Conservation (phyloP, 192 early-diverging fungal genomes). For the Coemansia sp. region DNA sequence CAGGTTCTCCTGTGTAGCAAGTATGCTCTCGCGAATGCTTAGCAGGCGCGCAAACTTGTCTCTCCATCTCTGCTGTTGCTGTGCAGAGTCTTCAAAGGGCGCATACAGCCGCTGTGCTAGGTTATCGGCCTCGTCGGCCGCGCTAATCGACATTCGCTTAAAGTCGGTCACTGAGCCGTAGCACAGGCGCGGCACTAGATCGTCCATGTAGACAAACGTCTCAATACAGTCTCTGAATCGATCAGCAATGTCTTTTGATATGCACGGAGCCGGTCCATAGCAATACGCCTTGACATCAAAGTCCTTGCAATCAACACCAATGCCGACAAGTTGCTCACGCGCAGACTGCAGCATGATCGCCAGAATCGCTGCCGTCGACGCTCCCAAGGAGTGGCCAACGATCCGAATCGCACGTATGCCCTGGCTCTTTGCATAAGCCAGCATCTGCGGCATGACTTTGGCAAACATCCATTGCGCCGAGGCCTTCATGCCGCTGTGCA, state of each 20-base stretch:
- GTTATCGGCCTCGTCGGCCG: slow-evolving; percentile 54
- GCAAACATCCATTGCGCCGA: slow-evolving; percentile 71
- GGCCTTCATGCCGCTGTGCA: slow-evolving; percentile 73
- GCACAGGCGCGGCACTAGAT: slow-evolving; percentile 61
- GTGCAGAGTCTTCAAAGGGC: slow-evolving; percentile 34
- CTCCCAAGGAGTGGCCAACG: slow-evolving; percentile 75
- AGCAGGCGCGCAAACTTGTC: slow-evolving; percentile 39
- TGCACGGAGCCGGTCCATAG: slow-evolving; percentile 60
- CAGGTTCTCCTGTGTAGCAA: slow-evolving; percentile 35
- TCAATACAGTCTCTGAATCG: slow-evolving; percentile 57
- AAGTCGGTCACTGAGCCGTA: slow-evolving; percentile 64
- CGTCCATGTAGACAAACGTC: slow-evolving; percentile 61
- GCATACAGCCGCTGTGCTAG: slow-evolving; percentile 49
- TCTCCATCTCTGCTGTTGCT: slow-evolving; percentile 45
- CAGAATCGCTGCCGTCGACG: slow-evolving; percentile 65
- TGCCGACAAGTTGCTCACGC: slow-evolving; percentile 29
- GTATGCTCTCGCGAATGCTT: slow-evolving; percentile 34
- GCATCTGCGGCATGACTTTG: slow-evolving; percentile 61
- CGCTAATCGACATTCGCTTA: slow-evolving; percentile 60
- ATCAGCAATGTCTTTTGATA: slow-evolving; percentile 55
- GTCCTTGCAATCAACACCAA: slow-evolving; percentile 17
- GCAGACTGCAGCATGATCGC: slow-evolving; percentile 69
- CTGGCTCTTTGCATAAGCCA: slow-evolving; percentile 57
- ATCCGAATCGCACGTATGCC: slow-evolving; percentile 57
- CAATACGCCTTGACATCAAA: slow-evolving; percentile 43